Evolutionary conservation across 371 early-diverging fungal genomes (phyloP), one percentile per base, ranked within the genome.

Genomic region (Mucor saturninus): DNA sequence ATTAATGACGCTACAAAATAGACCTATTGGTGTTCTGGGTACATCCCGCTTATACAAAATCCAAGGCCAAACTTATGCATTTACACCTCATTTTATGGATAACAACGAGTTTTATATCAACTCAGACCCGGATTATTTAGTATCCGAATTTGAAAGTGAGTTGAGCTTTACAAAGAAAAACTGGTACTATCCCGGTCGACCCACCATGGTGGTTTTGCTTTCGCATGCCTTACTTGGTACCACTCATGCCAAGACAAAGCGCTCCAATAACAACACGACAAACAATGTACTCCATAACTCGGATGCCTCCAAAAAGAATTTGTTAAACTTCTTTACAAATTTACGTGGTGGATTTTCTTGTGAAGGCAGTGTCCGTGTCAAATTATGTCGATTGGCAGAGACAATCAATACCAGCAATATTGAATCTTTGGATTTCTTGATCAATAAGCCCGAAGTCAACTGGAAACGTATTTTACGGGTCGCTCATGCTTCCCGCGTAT

Each of bases 51-150:
- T 95, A 8, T 95, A 93, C 71, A 85, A 90, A 15, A 89, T 92
- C 32, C 87, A 92, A 61, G 95, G 95, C 0, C 86, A 87, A 4
- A 72, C 93, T 10, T 94, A 94, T 64, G 89, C 91, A 1, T 95
- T 95, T 65, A 87, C 92, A 0, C 95, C 94, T 13, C 88, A 93
- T 57, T 95, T 95, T 62, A 91, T 94, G 91, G 93, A 95, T 72
- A 85, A 81, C 45, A 91, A 91, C 61, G 86, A 91, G 68, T 95
- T 93, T 68, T 95, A 94, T 65, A 83, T 93, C 32, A 89, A 91
- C 30, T 85, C 86, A 32, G 95, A 95, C 71, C 89, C 91, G 29
- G 91, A 93, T 63, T 93, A 92, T 61, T 67, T 90, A 11, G 87
- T 93, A 5, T 87, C 89, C 4, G 70, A 89, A 5, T 85, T 95